Base-by-base conservation (phyloP, 2,329 filamentous ascomycete species). In the Fusarium proliferatum region DNA sequence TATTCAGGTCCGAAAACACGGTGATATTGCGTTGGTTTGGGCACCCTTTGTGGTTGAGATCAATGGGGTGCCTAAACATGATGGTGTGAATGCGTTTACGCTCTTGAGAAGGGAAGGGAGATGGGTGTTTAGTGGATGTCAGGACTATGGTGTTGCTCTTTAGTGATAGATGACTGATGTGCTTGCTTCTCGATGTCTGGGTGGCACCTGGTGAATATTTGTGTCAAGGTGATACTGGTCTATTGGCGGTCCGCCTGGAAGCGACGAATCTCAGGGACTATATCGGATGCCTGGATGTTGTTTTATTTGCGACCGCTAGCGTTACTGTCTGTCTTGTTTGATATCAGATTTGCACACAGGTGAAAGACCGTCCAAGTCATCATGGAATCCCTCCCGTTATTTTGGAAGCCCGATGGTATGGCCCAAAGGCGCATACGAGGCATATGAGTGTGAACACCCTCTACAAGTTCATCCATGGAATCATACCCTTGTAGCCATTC, bases 1-100 rank as follows among this genome's bases (percentile, higher is more conserved):
- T 41, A 30, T 48, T 3, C 43, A 71, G 5, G 42, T 71, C 0
- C 5, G 67, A 3, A 71, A 57, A 10, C 61, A 67, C 9, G 61
- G 61, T 0, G 56, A 67, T 39, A n/a, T 71, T 26, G 67, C 61
- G 2, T 16, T 71, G 16, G 67, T 71, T 9, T 71, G 67, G 67
- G 62, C 68, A 1, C 67, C 67, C 9, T 71, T 71, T 45, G 67
- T 71, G 21, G 62, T 71, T 16, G 56, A 71, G 23, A 71, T 71
- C 3, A 46, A 71, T 4, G 56, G 62, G 3, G 26, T 28, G 11
- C 56, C 52, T 30, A 43, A 30, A 2, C 51, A 71, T 28, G 39
- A 53, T 9, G 67, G 67, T 1, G 56, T 58, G 1, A 67, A 71
- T 41, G 41, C 57, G 0, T 67, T 71, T 26, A 67, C 61, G 3